Conservation (phyloP, 345 rosid species). For the Microcos paniculata region DNA sequence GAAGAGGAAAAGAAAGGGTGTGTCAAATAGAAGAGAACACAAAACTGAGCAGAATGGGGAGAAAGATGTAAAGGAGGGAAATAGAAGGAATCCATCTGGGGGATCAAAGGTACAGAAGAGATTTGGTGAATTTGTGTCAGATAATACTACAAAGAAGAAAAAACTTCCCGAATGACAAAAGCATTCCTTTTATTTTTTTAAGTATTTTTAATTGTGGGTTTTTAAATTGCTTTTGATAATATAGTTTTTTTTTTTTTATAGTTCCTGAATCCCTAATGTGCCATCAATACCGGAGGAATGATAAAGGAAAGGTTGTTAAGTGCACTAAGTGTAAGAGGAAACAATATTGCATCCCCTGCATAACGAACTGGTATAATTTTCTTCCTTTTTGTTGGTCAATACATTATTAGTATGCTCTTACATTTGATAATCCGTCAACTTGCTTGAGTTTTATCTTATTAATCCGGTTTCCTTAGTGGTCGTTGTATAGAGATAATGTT, state of each 20-base stretch:
- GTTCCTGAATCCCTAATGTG: slow-evolving; percentile 30
- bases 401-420: not conserved
- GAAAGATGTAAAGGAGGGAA: no score
- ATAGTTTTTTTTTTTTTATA: not conserved
- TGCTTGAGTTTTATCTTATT: not conserved
- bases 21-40: not conserved
- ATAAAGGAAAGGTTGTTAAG: slow-evolving; percentile 42
- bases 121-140: not conserved
- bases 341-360: slow-evolving; percentile 50
- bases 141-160: not conserved
- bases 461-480: not conserved
- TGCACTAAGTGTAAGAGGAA: slow-evolving; percentile 39
- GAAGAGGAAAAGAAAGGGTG: not conserved
- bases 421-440: not conserved
- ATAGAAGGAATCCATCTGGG: not conserved
- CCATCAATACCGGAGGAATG: slow-evolving; percentile 60
- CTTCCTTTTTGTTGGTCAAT: not conserved
- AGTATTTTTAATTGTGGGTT: not conserved
- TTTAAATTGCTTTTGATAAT: not conserved
- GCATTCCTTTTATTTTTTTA: not conserved
- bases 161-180: not conserved
- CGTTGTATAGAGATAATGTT: not conserved
- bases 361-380: slow-evolving; percentile 38
- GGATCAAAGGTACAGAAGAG: not conserved
- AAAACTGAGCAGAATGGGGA: not conserved